Evolutionary conservation across 805 yeast genomes (phyloP).

Genomic region (Candida incommunis): DNA sequence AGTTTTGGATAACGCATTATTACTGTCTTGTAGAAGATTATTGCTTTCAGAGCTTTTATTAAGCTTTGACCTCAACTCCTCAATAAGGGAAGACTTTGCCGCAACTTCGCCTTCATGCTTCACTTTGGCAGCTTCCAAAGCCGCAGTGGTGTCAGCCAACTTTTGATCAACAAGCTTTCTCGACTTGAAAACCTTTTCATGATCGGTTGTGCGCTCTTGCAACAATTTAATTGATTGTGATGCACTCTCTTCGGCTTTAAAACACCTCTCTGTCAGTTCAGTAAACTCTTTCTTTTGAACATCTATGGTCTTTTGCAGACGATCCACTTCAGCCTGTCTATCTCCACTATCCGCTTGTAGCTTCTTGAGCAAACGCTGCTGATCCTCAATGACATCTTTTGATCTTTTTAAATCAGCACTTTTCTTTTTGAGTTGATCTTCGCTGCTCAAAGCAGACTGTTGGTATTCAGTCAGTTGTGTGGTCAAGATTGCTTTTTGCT

Average conservation of each 20-base stretch:
- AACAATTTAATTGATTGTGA: slow-evolving; percentile 28
- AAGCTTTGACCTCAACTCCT: slow-evolving; percentile 7
- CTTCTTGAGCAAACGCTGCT: slow-evolving; percentile 1
- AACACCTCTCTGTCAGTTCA: slow-evolving; percentile 1
- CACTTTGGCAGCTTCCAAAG: not conserved
- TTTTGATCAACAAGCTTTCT: slow-evolving; percentile 10
- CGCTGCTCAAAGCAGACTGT: not conserved
- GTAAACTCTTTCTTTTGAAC: not conserved
- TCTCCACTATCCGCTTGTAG: slow-evolving; percentile 1
- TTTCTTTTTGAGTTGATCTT: slow-evolving; percentile 1
- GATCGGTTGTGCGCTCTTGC: slow-evolving; percentile 20
- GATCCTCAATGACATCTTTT: not conserved
- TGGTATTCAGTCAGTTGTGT: not conserved
- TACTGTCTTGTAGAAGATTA: slow-evolving; percentile 8
- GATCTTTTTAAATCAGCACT: not conserved
- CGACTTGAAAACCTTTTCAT: slow-evolving; percentile 9
- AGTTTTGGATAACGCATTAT: slow-evolving; percentile 10
- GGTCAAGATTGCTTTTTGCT: not conserved
- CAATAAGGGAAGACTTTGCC: slow-evolving; percentile 11
- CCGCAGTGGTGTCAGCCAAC: not conserved
- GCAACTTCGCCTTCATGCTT: slow-evolving; percentile 9
- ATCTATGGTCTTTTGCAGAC: not conserved
- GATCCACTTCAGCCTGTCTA: not conserved
- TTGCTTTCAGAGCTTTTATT: not conserved
- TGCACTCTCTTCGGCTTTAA: slow-evolving; percentile 30